Evolutionary conservation across 2,329 filamentous ascomycete species (phyloP).

Genomic region (Rugonectria rugulosa): DNA sequence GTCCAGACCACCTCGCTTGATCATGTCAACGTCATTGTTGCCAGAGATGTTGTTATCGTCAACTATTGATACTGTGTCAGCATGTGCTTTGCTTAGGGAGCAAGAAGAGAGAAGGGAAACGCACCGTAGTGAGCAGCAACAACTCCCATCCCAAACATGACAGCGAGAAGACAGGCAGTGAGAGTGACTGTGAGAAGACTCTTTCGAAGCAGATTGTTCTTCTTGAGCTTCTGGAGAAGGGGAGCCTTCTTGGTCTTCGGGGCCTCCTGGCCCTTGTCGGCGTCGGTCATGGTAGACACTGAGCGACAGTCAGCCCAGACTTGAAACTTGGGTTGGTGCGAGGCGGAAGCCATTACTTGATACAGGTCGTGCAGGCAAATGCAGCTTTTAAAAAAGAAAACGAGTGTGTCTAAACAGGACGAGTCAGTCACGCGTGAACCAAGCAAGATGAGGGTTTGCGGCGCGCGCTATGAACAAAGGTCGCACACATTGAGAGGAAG

Average conservation of each 20-base stretch:
- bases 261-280: constrained; percentile 32
- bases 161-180: constrained; percentile 23
- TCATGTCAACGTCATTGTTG: not conserved
- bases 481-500: no score
- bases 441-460: not conserved
- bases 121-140: constrained; percentile 40
- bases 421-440: constrained; percentile 15
- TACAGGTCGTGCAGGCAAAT: constrained; percentile 16
- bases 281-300: constrained; percentile 41
- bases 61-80: constrained; percentile 10
- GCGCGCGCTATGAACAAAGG: no score
- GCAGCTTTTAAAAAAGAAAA: constrained; percentile 26
- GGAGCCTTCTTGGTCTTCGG: constrained; percentile 12
- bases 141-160: constrained; percentile 42
- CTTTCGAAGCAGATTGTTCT: constrained; percentile 18
- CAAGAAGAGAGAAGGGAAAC: not conserved
- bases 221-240: constrained; percentile 21
- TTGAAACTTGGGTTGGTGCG: not conserved
- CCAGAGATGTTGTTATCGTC: constrained; percentile 1
- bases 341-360: constrained; percentile 25
- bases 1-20: not conserved
- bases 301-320: constrained; percentile 22
- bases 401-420: constrained; percentile 25
- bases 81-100: not conserved
- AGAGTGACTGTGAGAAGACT: constrained; percentile 19